Evolutionary conservation across 179 eudicot species (phyloP).

Genomic region (Silene coronaria): DNA sequence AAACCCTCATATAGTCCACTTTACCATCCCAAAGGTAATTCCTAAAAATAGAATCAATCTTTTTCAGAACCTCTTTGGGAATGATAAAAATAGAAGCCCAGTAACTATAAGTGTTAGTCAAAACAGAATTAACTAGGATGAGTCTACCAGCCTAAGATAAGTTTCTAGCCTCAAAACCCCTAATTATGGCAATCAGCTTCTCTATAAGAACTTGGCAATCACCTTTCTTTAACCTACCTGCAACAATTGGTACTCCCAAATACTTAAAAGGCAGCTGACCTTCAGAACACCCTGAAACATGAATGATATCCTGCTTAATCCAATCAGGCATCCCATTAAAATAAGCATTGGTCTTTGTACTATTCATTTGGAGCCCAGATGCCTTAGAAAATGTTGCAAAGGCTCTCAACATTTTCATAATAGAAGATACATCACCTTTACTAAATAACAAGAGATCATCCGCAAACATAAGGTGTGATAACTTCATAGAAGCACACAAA

Average conservation of each 20-base stretch:
- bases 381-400: not conserved
- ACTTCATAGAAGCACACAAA: no score
- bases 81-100: not conserved
- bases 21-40: no score
- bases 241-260: not conserved
- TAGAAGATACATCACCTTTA: not conserved
- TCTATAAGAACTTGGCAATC: not conserved
- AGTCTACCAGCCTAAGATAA: not conserved
- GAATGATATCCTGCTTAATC: no score
- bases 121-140: not conserved
- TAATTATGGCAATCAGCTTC: not conserved
- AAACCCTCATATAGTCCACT: no score
- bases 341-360: not conserved
- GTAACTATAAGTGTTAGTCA: not conserved
- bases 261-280: not conserved
- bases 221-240: not conserved
- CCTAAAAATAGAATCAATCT: not conserved
- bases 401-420: not conserved
- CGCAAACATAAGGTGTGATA: not conserved
- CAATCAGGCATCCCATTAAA: not conserved
- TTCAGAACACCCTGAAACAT: not conserved
- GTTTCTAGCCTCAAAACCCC: not conserved
- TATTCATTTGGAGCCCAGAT: not conserved
- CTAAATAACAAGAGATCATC: not conserved
- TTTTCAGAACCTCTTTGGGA: not conserved